Evolutionary conservation across 1,284 basidiomycete genomes (phyloP).

Genomic region (Ceratobasidium sp.): DNA sequence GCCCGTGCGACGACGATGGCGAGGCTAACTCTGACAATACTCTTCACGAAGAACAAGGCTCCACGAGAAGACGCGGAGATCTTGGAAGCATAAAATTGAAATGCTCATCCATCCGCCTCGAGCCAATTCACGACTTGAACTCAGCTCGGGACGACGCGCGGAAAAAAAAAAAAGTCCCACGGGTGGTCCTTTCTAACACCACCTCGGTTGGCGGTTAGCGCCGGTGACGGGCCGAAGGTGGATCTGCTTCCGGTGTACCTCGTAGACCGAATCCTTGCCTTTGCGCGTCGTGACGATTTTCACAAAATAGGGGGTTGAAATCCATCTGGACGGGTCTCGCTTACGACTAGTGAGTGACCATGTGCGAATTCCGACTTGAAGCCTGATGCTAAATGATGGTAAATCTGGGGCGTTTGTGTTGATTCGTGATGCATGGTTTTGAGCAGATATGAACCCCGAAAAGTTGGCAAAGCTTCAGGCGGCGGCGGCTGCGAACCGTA

Average conservation of each 20-base stretch:
- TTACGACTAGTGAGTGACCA: conserved; percentile 29
- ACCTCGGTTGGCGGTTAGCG: background rate
- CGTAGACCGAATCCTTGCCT: conserved; percentile 30
- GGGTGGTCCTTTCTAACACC: conserved; percentile 3
- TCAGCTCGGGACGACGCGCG: background rate
- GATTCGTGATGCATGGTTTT: background rate
- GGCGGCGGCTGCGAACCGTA: conserved; percentile 82
- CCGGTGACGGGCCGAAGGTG: background rate
- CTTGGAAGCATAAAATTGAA: background rate
- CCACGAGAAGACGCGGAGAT: background rate
- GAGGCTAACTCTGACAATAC: background rate
- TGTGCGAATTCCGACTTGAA: background rate
- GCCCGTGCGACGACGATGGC: background rate
- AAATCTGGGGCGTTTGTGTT: background rate
- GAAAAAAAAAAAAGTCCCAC: background rate
- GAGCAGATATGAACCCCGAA: conserved; percentile 68
- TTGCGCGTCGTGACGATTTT: conserved; percentile 28
- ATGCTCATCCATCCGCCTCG: background rate
- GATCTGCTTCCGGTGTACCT: conserved; percentile 36
- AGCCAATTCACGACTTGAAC: background rate
- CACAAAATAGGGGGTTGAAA: conserved; percentile 23
- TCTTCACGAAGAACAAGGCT: background rate
- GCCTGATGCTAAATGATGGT: conserved; percentile 8
- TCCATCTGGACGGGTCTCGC: conserved; percentile 15
- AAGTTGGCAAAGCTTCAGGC: conserved; percentile 98